Evolutionary conservation across 345 rosid genomes (phyloP).

Genomic region (Rhizophora apiculata): DNA sequence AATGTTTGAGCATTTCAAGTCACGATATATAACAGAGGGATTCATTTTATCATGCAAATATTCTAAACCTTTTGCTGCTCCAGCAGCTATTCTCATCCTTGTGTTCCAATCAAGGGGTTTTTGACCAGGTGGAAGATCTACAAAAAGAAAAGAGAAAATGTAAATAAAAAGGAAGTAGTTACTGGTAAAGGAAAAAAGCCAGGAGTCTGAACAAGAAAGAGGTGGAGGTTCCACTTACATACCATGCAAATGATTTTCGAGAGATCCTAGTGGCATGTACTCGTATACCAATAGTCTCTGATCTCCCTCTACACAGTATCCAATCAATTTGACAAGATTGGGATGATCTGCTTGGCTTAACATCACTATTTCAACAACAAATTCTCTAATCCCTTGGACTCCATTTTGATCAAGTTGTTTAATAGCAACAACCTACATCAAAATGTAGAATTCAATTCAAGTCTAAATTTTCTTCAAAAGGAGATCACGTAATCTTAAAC

Average conservation of each 20-base stretch:
- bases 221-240: background rate
- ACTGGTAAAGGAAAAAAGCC: background rate
- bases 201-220: background rate
- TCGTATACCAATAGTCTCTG: conserved; percentile 47
- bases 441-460: background rate
- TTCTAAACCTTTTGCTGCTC: conserved; percentile 46
- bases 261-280: conserved; percentile 48
- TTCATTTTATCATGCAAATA: conserved; percentile 38
- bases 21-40: conserved; percentile 45
- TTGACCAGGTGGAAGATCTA: conserved; percentile 30
- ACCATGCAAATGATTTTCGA: conserved; percentile 47
- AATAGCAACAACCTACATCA: conserved; percentile 38
- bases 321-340: conserved; percentile 43
- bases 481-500: background rate
- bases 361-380: conserved; percentile 35
- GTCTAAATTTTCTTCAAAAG: background rate
- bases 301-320: conserved; percentile 41
- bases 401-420: conserved; percentile 47
- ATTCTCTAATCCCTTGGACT: conserved; percentile 40
- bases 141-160: background rate
- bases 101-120: conserved; percentile 42
- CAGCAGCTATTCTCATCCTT: conserved; percentile 49
- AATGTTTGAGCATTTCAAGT: conserved; percentile 45
- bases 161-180: background rate
- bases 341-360: conserved; percentile 38